These are phyloP conservation scores for Talaromyces sp. DNA, from an alignment of 2,329 filamentous ascomycete genomes.

Conservation along the genomic window DNA sequence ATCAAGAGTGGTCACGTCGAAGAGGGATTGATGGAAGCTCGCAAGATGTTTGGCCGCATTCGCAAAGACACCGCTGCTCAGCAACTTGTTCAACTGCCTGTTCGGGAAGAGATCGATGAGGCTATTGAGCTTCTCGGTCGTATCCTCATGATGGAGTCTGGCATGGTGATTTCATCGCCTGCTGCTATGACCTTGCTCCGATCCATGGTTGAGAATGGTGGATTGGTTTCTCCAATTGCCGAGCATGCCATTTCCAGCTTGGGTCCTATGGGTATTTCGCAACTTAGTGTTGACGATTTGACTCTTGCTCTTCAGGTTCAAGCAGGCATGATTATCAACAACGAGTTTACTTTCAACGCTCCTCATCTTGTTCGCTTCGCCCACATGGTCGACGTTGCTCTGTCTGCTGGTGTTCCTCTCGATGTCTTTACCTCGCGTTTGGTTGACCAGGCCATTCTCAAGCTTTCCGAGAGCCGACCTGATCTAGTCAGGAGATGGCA, in stretches of 20 bases:
- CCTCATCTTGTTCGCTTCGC: conserved; percentile 60
- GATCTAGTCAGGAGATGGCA: conserved; percentile 57
- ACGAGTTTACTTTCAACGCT: conserved; percentile 49
- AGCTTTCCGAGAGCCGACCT: conserved; percentile 47
- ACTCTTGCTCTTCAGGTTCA: conserved; percentile 62
- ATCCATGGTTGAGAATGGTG: conserved; percentile 64
- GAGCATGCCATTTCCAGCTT: conserved; percentile 60
- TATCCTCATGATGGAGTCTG: conserved; percentile 52
- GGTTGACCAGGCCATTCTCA: conserved; percentile 57
- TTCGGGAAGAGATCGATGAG: conserved; percentile 81
- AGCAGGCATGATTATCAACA: conserved; percentile 44
- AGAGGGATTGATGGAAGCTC: conserved; percentile 75
- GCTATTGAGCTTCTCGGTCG: conserved; percentile 67
- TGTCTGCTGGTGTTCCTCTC: conserved; percentile 52
- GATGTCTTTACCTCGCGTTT: conserved; percentile 55
- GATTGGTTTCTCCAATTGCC: conserved; percentile 57
- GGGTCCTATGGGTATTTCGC: conserved; percentile 57
- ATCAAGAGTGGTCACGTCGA: conserved; percentile 79
- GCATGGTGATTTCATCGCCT: conserved; percentile 51
- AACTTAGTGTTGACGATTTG: conserved; percentile 51
- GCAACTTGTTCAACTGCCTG: conserved; percentile 50
- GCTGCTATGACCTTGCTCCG: conserved; percentile 59
- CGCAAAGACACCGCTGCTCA: conserved; percentile 58
- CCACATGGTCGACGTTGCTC: conserved; percentile 58
- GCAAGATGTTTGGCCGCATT: conserved; percentile 83